Evolutionary conservation across 2,329 filamentous ascomycete genomes (phyloP).

Genomic region (Diaporthe longicolla): DNA sequence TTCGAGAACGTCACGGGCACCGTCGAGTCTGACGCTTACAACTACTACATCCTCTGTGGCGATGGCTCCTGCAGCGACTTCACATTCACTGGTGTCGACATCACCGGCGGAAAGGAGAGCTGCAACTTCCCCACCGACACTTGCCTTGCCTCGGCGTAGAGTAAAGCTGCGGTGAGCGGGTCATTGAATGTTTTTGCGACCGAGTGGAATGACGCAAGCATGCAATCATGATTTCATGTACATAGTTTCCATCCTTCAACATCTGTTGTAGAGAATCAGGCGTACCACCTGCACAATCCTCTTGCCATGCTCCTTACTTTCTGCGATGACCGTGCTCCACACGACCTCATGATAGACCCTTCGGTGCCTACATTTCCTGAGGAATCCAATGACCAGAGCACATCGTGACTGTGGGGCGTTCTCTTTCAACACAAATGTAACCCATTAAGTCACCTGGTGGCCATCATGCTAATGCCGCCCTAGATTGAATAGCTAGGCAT

Average conservation of each 20-base stretch:
- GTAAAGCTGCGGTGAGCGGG: too few relatives aligned
- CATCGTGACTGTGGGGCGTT: too few relatives aligned
- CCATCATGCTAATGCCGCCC: too few relatives aligned
- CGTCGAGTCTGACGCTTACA: constrained; percentile 55
- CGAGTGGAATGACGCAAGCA: background rate
- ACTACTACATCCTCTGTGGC: constrained; percentile 69
- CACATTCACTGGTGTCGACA: constrained; percentile 63
- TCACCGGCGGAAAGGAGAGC: constrained; percentile 62
- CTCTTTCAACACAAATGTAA: too few relatives aligned
- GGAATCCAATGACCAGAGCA: too few relatives aligned
- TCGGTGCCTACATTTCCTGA: too few relatives aligned
- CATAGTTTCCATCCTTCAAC: background rate
- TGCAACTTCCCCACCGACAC: constrained; percentile 43
- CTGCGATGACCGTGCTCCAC: background rate
- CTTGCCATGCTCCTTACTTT: background rate
- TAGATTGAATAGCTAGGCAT: too few relatives aligned
- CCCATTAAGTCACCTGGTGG: too few relatives aligned
- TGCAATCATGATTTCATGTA: constrained; percentile 29
- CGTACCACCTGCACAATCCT: background rate
- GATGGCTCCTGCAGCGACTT: constrained; percentile 65
- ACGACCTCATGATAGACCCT: too few relatives aligned
- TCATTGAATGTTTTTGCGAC: background rate
- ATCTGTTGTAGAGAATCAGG: background rate
- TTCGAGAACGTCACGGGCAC: constrained; percentile 60
- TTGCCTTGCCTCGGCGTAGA: constrained; percentile 29